Percentiles rank a stretch among this genome's conserved stretches.
Conservation (phyloP, 2,329 filamentous ascomycete species). For the Exophiala sideris region DNA sequence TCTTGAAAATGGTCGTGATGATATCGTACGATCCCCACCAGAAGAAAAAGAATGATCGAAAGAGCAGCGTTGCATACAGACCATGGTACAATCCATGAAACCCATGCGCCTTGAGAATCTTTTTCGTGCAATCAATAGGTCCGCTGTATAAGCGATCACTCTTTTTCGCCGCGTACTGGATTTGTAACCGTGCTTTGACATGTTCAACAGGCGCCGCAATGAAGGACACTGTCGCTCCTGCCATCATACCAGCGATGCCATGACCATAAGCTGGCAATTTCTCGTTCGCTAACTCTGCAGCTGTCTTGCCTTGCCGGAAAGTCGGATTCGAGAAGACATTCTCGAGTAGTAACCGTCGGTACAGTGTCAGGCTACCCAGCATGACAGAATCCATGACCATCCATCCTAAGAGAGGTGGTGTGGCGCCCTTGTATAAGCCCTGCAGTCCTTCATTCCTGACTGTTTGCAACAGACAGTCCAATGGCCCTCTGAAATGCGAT, state of each 20-base stretch:
- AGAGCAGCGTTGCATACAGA: conserved; percentile 77
- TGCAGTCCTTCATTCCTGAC: conserved; percentile 77
- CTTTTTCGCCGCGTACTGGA: conserved; percentile 84
- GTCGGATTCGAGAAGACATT: conserved; percentile 65
- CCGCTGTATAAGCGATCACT: conserved; percentile 75
- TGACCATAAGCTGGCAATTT: conserved; percentile 73
- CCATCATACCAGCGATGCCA: conserved; percentile 80
- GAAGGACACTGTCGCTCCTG: conserved; percentile 86
- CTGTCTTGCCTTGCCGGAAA: conserved; percentile 35
- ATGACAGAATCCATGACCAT: conserved; percentile 96
- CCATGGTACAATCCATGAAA: conserved; percentile 81
- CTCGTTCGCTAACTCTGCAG: conserved; percentile 22
- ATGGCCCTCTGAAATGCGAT: conserved; percentile 75
- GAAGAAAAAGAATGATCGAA: conserved; percentile 92
- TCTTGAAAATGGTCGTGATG: conserved; percentile 65
- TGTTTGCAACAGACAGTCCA: conserved; percentile 82
- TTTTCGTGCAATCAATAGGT: conserved; percentile 76
- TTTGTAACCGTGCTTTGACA: conserved; percentile 87
- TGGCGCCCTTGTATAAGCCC: conserved; percentile 91
- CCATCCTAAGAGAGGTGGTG: conserved; percentile 90
- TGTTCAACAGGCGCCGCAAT: conserved; percentile 93
- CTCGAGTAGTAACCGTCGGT: conserved; percentile 78
- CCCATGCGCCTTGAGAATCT: conserved; percentile 63
- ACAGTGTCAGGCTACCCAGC: conserved; percentile 87
- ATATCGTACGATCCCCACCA: conserved; percentile 98